A percentile compares a stretch with the other conserved stretches of the same genome.
These are phyloP conservation scores for Scheffersomyces titani DNA, from an alignment of 1,139 yeast genomes.

Conservation along the genomic window DNA sequence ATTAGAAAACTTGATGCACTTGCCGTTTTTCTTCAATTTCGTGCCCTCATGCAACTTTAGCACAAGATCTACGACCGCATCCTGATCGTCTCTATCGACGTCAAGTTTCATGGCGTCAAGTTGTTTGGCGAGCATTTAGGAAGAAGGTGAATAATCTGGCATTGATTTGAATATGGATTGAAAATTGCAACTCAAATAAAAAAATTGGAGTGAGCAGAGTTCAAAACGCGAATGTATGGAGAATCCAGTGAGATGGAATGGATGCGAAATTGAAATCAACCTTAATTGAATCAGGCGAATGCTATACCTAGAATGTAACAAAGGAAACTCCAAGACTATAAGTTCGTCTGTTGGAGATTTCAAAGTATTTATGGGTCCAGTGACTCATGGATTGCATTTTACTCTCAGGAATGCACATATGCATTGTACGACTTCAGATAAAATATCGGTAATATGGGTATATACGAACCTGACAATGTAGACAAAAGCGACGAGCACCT, in stretches of 20 bases:
- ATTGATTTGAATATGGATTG: background rate
- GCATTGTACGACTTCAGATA: too few relatives aligned
- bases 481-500: background rate
- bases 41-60: conserved; percentile 11
- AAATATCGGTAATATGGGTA: background rate
- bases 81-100: background rate
- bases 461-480: background rate
- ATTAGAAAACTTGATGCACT: conserved; percentile 20
- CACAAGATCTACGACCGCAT: background rate
- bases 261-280: background rate
- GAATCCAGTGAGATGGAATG: background rate
- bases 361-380: background rate
- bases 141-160: background rate
- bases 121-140: background rate
- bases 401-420: too few relatives aligned
- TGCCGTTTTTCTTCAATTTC: conserved; percentile 23
- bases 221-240: background rate
- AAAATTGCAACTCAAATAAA: background rate
- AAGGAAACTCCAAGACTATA: background rate
- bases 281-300: background rate
- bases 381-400: background rate
- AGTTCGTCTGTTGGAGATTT: background rate
- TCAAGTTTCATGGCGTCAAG: background rate
- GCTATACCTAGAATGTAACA: background rate
- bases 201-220: background rate